phyloP scores from a whole-genome alignment of 2,329 filamentous ascomycete genomes.

The Alternaria postmessia region DNA sequence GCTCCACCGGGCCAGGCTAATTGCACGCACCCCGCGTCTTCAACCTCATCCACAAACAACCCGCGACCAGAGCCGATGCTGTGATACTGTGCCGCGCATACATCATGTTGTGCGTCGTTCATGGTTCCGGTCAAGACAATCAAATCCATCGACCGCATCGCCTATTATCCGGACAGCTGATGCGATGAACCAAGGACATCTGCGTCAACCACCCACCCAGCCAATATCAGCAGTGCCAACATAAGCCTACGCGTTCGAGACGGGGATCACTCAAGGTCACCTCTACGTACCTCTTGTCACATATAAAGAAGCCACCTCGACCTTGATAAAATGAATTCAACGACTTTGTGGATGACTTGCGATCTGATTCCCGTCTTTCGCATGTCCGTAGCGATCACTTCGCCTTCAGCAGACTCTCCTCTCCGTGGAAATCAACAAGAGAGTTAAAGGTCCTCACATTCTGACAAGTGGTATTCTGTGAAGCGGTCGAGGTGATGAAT shows the following conservation, averaged over 20 bases:
- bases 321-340: background rate
- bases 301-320: too few species aligned
- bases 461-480: too few species aligned
- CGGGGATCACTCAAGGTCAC: background rate
- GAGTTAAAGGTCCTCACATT: background rate
- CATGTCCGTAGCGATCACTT: background rate
- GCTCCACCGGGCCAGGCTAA: background rate
- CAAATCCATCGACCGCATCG: too few species aligned
- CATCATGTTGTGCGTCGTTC: background rate
- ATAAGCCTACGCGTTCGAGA: background rate
- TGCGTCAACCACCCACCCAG: background rate
- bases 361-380: background rate
- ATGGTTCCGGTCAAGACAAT: background rate
- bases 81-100: background rate
- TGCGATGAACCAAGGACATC: background rate
- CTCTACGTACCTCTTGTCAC: too few species aligned
- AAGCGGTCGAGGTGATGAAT: too few species aligned
- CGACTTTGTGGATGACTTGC: background rate
- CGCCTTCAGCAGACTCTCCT: background rate
- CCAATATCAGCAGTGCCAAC: background rate
- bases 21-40: background rate
- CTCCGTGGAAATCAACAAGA: background rate
- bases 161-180: background rate
- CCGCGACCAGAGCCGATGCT: background rate
- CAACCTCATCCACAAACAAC: background rate